These are phyloP conservation scores for Fraxinus excelsior DNA, from an alignment of 257 asterid genomes.

Conservation along the genomic window DNA sequence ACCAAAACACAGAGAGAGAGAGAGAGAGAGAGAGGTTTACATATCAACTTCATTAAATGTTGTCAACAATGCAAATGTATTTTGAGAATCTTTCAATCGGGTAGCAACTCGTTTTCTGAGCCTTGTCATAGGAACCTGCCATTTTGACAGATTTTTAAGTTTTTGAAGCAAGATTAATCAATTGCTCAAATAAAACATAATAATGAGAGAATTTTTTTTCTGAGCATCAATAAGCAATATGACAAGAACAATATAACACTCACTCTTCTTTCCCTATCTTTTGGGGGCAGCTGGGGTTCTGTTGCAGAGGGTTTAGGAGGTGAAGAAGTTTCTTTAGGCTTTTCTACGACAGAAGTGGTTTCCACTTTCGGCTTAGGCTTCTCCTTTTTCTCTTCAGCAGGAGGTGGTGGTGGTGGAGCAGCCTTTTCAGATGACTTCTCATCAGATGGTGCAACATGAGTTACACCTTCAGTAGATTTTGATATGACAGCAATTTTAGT, in stretches of 20 bases:
- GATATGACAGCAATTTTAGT: slow-evolving; percentile 87
- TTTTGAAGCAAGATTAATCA: slow-evolving; percentile 5
- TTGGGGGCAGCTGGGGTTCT: slow-evolving; percentile 96
- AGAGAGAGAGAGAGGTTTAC: slow-evolving; percentile 49
- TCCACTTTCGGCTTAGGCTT: slow-evolving; percentile 54
- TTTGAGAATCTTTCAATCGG: slow-evolving; percentile 96
- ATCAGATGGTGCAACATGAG: slow-evolving; percentile 86
- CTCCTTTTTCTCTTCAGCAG: slow-evolving; percentile 64
- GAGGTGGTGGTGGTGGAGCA: slow-evolving; percentile 53
- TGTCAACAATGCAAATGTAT: slow-evolving; percentile 93
- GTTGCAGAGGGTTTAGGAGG: slow-evolving; percentile 72
- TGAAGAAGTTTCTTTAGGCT: slow-evolving; percentile 54
- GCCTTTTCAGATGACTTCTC: slow-evolving; percentile 70
- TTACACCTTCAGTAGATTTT: slow-evolving; percentile 80
- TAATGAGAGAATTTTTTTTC: neutral
- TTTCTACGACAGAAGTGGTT: slow-evolving; percentile 50
- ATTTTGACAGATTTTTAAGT: slow-evolving; percentile 16
- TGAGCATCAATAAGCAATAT: neutral
- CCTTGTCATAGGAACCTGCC: slow-evolving; percentile 97
- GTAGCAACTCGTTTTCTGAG: slow-evolving; percentile 92
- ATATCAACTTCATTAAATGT: slow-evolving; percentile 98
- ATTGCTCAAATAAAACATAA: neutral
- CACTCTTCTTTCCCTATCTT: slow-evolving; percentile 95
- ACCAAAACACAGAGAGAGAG: neutral
- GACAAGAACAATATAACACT: slow-evolving; percentile 24